Base-by-base conservation (phyloP, 495 filamentous ascomycete genomes). In the Saxophila tyrrhenica region DNA sequence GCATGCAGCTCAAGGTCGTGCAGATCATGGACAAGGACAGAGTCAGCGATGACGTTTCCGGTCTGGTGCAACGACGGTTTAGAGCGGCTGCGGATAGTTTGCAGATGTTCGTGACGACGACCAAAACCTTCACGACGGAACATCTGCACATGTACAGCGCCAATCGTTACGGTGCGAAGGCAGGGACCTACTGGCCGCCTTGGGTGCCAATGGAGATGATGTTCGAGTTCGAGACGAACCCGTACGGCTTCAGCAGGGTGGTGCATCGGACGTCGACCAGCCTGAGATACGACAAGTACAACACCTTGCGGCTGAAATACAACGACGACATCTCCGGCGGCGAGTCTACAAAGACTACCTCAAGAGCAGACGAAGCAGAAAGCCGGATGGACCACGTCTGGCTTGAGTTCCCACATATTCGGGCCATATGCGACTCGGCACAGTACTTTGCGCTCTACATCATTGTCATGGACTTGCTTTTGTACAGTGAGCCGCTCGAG, bases 181-280 rank as follows among this genome's bases (percentile, higher is more conserved):
- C 80, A 24, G 85, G 84, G 16, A 89, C 89, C 25, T 81, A 85
- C 3, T 98, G 92, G 92, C 92, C 92, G 2, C 92, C 92, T 25
- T 98, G 92, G 92, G 84, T 97, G 38, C 90, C 92, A 2, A 81
- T 97, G 71, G 92, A 98, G 70, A 86, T 94, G 54, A 95, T 96
- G 84, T 96, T 95, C 58, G 90, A 97, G 70, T 98, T 95, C 70
- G 71, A 87, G 51, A 73, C 84, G 19, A 85, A 90, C 64, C 91
- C 92, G 0, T 95, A 95, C 64, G 92, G 94, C 25, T 97, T 96
- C 73, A 89, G 88, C 58, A 79, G 94, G 24, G 88, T 97, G 25
- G 87, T 98, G 42, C 86, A 95, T 61, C 86, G 87, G 67, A 98
- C 92, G 5, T 97, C 92, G 1, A 91, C 91, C 32, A 89, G 81